phyloP scores from a whole-genome alignment of 2,329 filamentous ascomycete species.

The Xylaria sp. region DNA sequence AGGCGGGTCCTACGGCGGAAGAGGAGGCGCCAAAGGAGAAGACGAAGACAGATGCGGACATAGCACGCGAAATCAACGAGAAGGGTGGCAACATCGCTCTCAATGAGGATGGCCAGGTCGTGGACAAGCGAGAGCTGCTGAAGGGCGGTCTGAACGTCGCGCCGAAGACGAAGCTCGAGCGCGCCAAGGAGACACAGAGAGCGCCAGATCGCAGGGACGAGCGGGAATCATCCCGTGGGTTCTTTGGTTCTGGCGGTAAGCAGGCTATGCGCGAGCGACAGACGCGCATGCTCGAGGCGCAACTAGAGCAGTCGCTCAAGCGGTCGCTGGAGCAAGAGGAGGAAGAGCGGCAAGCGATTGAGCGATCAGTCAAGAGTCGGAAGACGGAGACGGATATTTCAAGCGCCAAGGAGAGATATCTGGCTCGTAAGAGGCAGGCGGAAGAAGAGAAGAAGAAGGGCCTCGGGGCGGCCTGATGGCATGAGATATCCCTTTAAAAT shows the following conservation, averaged over 20 bases:
- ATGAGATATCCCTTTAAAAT: constrained; percentile 1
- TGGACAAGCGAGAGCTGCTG: constrained; percentile 77
- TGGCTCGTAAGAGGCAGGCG: constrained; percentile 69
- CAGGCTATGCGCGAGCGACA: constrained; percentile 70
- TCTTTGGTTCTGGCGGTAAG: constrained; percentile 47
- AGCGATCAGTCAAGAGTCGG: constrained; percentile 65
- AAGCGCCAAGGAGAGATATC: constrained; percentile 72
- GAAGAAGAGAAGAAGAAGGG: constrained; percentile 58
- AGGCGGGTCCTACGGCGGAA: constrained; percentile 34
- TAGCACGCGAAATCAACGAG: constrained; percentile 62
- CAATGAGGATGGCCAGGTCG: constrained; percentile 78
- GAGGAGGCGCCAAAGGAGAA: constrained; percentile 35
- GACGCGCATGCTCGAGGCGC: constrained; percentile 71
- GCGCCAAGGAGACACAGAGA: constrained; percentile 30
- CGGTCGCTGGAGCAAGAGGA: constrained; percentile 64
- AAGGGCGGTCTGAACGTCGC: constrained; percentile 69
- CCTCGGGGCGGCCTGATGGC: constrained; percentile 5
- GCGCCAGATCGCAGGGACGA: constrained; percentile 30
- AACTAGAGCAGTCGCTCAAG: constrained; percentile 69
- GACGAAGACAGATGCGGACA: constrained; percentile 55
- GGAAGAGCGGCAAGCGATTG: constrained; percentile 55
- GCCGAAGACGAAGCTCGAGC: constrained; percentile 52
- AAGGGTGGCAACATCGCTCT: constrained; percentile 58
- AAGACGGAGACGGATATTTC: constrained; percentile 74
- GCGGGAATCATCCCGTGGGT: constrained; percentile 28